Evolutionary conservation across 345 rosid species (phyloP).

Genomic region (Leavenworthia alabamica): DNA sequence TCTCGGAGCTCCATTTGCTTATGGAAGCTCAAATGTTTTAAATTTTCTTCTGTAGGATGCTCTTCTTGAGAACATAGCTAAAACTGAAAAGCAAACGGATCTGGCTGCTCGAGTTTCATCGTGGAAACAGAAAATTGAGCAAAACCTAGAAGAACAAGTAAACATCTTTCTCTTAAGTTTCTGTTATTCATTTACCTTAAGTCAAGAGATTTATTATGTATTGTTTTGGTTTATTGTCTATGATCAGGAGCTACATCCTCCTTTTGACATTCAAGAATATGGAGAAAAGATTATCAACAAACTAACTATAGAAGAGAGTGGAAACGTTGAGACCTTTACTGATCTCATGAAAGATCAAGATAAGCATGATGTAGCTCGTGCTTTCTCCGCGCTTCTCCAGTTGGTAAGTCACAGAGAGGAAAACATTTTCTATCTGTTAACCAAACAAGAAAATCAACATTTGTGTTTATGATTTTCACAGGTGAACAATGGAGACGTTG

Average conservation of each 20-base stretch:
- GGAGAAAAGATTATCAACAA: constrained; percentile 62
- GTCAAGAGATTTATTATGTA: neutral
- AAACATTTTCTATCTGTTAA: neutral
- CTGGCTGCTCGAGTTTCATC: constrained; percentile 82
- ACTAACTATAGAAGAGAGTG: constrained; percentile 43
- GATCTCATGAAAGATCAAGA: constrained; percentile 68
- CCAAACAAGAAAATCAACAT: neutral
- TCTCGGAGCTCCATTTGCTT: neutral
- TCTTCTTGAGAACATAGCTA: constrained; percentile 90
- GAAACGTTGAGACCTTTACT: constrained; percentile 42
- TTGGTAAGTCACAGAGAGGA: constrained; percentile 44
- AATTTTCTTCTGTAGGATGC: constrained; percentile 53
- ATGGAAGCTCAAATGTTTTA: neutral
- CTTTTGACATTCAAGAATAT: constrained; percentile 88
- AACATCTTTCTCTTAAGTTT: constrained; percentile 1
- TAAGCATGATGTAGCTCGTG: constrained; percentile 82
- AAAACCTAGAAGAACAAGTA: constrained; percentile 90
- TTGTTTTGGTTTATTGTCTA: constrained; percentile 1
- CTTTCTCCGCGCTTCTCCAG: constrained; percentile 94
- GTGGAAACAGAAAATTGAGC: constrained; percentile 94
- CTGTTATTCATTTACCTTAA: neutral
- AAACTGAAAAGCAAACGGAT: constrained; percentile 85
- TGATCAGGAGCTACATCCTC: constrained; percentile 69
- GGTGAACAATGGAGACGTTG: constrained; percentile 91
- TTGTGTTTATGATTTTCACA: constrained; percentile 23